Percentiles rank a stretch among this genome's conserved stretches.
phyloP scores from a whole-genome alignment of 2,329 filamentous ascomycete genomes.

The Aspergillus sp. region DNA sequence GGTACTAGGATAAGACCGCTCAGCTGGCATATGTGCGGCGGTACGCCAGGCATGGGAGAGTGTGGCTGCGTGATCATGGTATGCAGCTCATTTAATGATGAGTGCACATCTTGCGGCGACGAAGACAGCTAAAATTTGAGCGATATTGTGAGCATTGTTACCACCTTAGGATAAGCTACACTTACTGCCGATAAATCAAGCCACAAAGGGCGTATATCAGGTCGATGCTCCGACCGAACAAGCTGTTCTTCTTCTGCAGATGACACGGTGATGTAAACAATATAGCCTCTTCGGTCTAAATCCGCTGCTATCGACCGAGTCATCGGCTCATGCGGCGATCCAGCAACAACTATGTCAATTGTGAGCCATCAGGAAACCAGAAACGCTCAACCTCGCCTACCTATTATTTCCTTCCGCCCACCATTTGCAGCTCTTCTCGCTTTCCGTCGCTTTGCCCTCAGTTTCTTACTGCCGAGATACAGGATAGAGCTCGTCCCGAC shows the following conservation, averaged over 20 bases:
- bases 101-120: conserved; percentile 59
- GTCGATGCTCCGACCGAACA: conserved; percentile 74
- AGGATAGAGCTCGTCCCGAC: conserved; percentile 66
- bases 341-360: conserved; percentile 71
- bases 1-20: conserved; percentile 84
- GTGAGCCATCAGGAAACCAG: conserved; percentile 15
- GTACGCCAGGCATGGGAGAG: conserved; percentile 74
- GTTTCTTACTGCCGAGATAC: conserved; percentile 65
- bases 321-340: conserved; percentile 82
- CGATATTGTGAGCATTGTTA: conserved; percentile 15
- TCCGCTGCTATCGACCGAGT: conserved; percentile 83
- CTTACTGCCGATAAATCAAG: conserved; percentile 71
- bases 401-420: conserved; percentile 79
- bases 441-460: conserved; percentile 66
- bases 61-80: conserved; percentile 74
- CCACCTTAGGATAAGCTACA: too few species aligned
- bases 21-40: conserved; percentile 74
- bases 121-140: conserved; percentile 59
- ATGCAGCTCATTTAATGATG: conserved; percentile 74
- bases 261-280: conserved; percentile 87
- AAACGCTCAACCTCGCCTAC: conserved; percentile 38
- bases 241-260: conserved; percentile 82
- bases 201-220: conserved; percentile 79
- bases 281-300: conserved; percentile 86
- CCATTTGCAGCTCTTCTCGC: conserved; percentile 82